phyloP scores from a whole-genome alignment of 805 yeast species.

The Metschnikowia reukaufii region DNA sequence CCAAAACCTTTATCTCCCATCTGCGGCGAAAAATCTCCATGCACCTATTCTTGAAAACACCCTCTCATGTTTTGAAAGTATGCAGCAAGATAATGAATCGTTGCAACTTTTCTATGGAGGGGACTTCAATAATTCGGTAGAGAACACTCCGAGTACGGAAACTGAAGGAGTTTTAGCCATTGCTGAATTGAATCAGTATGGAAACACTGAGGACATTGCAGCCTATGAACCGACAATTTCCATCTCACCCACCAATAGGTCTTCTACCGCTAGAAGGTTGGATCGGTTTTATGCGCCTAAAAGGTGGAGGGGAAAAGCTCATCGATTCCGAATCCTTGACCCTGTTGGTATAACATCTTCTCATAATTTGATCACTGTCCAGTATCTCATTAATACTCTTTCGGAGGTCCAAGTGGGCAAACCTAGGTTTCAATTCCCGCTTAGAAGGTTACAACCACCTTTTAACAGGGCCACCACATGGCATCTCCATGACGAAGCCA shows the following conservation, averaged over 20 bases:
- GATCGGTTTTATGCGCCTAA: not conserved
- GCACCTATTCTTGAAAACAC: not conserved
- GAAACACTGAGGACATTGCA: not conserved
- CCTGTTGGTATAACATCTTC: not conserved
- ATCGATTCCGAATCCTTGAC: not conserved
- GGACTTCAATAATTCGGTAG: not conserved
- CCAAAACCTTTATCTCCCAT: not conserved
- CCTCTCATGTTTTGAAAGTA: not conserved
- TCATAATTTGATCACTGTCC: not conserved
- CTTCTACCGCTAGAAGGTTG: not conserved
- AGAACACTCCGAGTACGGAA: not conserved
- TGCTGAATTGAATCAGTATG: not conserved
- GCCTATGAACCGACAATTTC: not conserved
- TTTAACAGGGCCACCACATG: not conserved
- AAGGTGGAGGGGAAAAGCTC: not conserved
- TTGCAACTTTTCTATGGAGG: conserved; percentile 1
- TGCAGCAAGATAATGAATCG: not conserved
- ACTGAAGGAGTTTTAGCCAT: not conserved
- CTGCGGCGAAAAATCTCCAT: not conserved
- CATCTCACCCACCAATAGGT: not conserved
- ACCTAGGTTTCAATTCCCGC: not conserved
- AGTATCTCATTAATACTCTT: not conserved
- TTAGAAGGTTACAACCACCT: not conserved
- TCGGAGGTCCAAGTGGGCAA: not conserved
- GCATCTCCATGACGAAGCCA: not conserved